These are phyloP conservation scores for Fusarium bactridioides DNA, from an alignment of 2,329 filamentous ascomycete species.

Conservation along the genomic window DNA sequence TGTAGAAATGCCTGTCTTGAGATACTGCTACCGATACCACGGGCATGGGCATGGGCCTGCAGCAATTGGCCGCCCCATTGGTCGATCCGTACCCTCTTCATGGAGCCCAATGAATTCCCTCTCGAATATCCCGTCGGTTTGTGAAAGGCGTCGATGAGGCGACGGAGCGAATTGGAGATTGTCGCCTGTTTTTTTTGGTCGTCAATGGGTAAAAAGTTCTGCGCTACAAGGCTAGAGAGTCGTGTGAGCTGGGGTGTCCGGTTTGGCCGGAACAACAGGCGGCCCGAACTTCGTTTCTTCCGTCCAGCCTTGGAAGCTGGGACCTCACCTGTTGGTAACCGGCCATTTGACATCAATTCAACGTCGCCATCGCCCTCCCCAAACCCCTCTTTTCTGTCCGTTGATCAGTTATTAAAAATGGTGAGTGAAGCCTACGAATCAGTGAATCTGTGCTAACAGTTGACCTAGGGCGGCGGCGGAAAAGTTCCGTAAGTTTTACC, in stretches of 20 bases:
- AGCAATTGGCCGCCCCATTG: conserved; percentile 53
- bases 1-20: conserved; percentile 35
- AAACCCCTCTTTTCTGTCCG: conserved; percentile 42
- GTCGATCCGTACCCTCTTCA: conserved; percentile 55
- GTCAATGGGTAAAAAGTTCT: conserved; percentile 48
- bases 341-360: conserved; percentile 30
- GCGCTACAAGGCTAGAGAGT: conserved; percentile 41
- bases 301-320: conserved; percentile 18
- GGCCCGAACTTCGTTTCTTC: conserved; percentile 33
- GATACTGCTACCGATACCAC: conserved; percentile 21
- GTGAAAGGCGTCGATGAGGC: conserved; percentile 20
- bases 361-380: conserved; percentile 44
- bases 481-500: conserved; percentile 61
- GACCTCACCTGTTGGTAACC: conserved; percentile 28
- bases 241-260: conserved; percentile 44
- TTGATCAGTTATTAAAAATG: conserved; percentile 61
- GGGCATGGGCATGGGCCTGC: conserved; percentile 39
- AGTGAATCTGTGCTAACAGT: conserved; percentile 50
- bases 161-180: conserved; percentile 10
- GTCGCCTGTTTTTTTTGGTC: conserved; percentile 25
- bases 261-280: conserved; percentile 37
- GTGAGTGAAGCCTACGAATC: conserved; percentile 48
- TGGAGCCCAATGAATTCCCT: conserved; percentile 39
- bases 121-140: conserved; percentile 21
- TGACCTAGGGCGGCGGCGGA: conserved; percentile 76